phyloP scores from a whole-genome alignment of 345 rosid genomes.

The Eucalyptus sideroxylon region DNA sequence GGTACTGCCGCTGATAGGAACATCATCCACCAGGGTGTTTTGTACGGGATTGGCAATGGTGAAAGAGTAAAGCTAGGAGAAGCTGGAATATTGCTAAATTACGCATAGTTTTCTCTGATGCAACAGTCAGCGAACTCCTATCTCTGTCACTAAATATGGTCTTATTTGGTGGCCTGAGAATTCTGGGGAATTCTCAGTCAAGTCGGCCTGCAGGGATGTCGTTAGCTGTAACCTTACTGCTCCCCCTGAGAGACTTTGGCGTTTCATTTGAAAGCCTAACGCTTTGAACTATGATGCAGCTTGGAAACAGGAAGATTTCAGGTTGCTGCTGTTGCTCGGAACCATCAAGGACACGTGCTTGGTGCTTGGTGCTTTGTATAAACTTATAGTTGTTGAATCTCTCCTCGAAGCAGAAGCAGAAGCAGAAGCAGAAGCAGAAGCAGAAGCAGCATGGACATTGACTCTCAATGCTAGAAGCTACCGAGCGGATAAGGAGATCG shows the following conservation, averaged over 20 bases:
- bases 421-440: background rate
- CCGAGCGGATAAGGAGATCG: background rate
- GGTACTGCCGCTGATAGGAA: background rate
- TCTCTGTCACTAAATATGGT: background rate
- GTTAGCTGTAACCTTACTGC: background rate
- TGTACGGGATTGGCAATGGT: background rate
- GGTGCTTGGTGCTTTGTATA: background rate
- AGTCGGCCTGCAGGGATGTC: background rate
- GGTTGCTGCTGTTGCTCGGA: background rate
- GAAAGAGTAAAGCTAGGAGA: background rate
- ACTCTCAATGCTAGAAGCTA: background rate
- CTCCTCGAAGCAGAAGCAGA: background rate
- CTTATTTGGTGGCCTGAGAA: background rate
- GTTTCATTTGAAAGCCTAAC: background rate
- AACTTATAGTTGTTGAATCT: background rate
- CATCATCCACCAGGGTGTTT: background rate
- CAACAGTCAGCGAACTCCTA: background rate
- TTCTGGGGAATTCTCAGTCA: background rate
- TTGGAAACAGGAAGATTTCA: background rate
- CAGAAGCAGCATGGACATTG: background rate
- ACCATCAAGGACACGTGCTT: background rate
- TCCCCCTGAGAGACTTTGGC: background rate
- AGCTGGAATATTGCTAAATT: background rate
- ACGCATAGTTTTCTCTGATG: background rate
- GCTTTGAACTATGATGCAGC: background rate